A percentile compares a stretch with the other conserved stretches of the same genome.
These are phyloP conservation scores for Larix sibirica DNA, from an alignment of 83 land plant genomes.

Conservation along the genomic window DNA sequence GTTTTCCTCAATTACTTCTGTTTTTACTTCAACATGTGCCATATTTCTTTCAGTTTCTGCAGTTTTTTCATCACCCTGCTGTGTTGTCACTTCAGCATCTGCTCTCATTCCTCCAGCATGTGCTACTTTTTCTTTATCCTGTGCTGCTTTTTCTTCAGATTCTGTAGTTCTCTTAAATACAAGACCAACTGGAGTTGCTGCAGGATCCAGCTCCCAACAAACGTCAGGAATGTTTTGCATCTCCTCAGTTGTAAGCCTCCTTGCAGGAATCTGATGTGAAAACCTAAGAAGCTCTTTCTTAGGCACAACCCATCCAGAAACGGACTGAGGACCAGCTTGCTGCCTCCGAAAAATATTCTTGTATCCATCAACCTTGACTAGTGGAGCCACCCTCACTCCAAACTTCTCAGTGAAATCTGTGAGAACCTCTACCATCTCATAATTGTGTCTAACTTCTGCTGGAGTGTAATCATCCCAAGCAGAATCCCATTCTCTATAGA, in stretches of 20 bases:
- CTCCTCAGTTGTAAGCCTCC: slow-evolving; percentile 49
- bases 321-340: slow-evolving; percentile 17
- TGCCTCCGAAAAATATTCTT: slow-evolving; percentile 61
- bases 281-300: slow-evolving; percentile 70
- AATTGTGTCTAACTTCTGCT: slow-evolving; percentile 56
- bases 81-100: not conserved
- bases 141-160: not conserved
- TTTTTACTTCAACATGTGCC: not conserved
- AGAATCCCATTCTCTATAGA: slow-evolving; percentile 65
- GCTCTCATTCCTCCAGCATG: not conserved
- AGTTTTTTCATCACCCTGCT: not conserved
- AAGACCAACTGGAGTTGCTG: slow-evolving; percentile 44
- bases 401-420: slow-evolving; percentile 55
- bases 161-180: not conserved
- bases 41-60: not conserved
- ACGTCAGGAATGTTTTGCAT: slow-evolving; percentile 35
- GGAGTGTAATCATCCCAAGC: slow-evolving; percentile 58
- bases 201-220: slow-evolving; percentile 88
- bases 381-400: slow-evolving; percentile 52
- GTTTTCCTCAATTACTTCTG: not conserved
- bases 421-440: slow-evolving; percentile 80
- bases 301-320: slow-evolving; percentile 41
- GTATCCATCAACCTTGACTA: slow-evolving; percentile 64
- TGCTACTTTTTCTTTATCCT: not conserved
- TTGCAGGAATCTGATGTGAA: slow-evolving; percentile 79